Evolutionary conservation across 441 rosid species (phyloP), one percentile per base, ranked within the genome.

Genomic region (Cnidoscolus chayamansa): DNA sequence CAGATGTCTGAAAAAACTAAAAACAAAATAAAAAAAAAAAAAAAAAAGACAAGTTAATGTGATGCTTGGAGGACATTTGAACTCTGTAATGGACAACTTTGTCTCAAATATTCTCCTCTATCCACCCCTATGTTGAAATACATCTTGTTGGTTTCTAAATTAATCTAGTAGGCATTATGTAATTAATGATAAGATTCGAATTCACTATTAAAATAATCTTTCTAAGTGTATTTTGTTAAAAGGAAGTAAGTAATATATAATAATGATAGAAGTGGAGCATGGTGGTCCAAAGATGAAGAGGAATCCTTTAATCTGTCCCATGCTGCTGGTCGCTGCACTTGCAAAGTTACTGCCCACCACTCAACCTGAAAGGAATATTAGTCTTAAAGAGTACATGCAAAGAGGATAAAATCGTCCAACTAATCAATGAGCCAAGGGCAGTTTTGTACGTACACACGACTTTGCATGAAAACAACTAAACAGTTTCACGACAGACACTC

Each of bases 51-150:
- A 8, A 31, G 9, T 16, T 55, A 1, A 6, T 37, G 20, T 47
- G 6, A 31, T 68, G 68, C 72, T 32, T 12, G 40, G 30, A 65
- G 68, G 55, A 63, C 70, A 58, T 57, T 57, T 60, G 61, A 56
- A 70, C 64, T 48, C 64, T 47, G 74, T 31, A 74, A 65, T 57
- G 54, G 68, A 72, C 74, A 74, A 37, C 62, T 48, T 74, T 63
- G 67, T 59, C 45, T 68, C 59, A 55, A 71, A 71, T 70, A 73
- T 75, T 81, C 78, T 75, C 64, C 17, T 76, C 43, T 68, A 67
- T 68, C 80, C 45, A 40, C 4, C 45, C 4, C 45, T 40, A 25
- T 25, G 25, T 25, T 25, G 25, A 25, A 25, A 25, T 25, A 25
- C 25, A 25, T 25, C 25, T 25, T 25, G 25, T 25, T 25, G 25